Evolutionary conservation across 257 asterid species (phyloP).

Genomic region (Rhazya stricta): DNA sequence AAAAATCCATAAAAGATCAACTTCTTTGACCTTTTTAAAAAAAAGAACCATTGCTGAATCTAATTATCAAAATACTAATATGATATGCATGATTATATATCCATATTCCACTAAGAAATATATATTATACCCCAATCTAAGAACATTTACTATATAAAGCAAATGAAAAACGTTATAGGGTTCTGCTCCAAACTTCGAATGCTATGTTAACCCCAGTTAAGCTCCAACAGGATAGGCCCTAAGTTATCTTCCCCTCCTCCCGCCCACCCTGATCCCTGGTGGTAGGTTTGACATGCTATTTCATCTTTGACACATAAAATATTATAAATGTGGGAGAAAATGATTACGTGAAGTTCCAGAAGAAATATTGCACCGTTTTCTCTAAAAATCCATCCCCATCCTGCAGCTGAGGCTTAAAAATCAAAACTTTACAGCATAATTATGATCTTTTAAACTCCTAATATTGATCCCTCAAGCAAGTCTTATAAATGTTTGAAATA

Average conservation of each 20-base stretch:
- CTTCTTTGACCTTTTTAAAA: too few species aligned
- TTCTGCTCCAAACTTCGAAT: background rate
- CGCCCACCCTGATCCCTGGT: background rate
- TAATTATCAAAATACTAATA: background rate
- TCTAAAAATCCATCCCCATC: background rate
- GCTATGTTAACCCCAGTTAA: background rate
- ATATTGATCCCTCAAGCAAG: background rate
- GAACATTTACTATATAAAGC: background rate
- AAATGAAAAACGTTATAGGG: background rate
- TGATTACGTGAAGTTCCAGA: background rate
- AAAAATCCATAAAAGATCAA: background rate
- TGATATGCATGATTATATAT: background rate
- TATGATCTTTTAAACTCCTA: background rate
- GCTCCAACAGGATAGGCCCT: background rate
- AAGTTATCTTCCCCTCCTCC: background rate
- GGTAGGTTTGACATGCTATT: background rate
- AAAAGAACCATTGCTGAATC: background rate
- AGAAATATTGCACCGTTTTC: background rate
- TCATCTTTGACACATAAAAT: background rate
- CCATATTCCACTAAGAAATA: background rate
- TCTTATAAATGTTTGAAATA: background rate
- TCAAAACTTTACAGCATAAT: background rate
- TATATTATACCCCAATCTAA: background rate
- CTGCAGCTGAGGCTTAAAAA: background rate
- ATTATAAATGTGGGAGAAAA: background rate